A percentile compares a stretch with the other conserved stretches of the same genome.
Evolutionary conservation across 106 monocot genomes (phyloP).

Genomic region (Platanthera guangdongensis): DNA sequence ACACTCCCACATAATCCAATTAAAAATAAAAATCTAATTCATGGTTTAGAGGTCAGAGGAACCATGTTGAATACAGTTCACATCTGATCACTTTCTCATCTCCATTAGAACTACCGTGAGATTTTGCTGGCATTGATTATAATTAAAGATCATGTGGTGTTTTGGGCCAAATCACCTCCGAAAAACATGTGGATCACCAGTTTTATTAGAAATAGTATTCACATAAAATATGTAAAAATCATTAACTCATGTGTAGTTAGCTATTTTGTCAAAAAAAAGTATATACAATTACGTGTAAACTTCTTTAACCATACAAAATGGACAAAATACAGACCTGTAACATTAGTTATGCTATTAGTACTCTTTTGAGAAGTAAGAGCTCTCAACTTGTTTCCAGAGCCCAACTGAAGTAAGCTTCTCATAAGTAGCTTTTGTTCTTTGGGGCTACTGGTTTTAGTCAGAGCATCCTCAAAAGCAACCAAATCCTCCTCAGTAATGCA

Average conservation of each 20-base stretch:
- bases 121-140: not conserved
- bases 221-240: not conserved
- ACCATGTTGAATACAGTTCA: too few relatives aligned
- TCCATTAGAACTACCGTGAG: not conserved
- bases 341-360: conserved; percentile 80
- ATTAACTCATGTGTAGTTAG: not conserved
- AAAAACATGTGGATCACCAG: not conserved
- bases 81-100: not conserved
- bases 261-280: not conserved
- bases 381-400: conserved; percentile 77
- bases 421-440: conserved; percentile 89
- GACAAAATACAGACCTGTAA: conserved; percentile 44
- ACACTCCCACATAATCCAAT: too few relatives aligned
- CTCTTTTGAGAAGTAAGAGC: conserved; percentile 69
- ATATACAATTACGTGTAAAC: not conserved
- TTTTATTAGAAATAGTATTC: not conserved
- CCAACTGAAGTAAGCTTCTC: conserved; percentile 64
- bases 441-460: conserved; percentile 79
- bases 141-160: not conserved
- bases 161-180: not conserved
- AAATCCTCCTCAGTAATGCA: conserved; percentile 57
- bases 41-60: too few relatives aligned
- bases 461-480: conserved; percentile 74
- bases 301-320: not conserved
- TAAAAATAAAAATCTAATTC: too few relatives aligned